A percentile compares a stretch with the other conserved stretches of the same genome.
Evolutionary conservation across 495 filamentous ascomycete genomes (phyloP).

Genomic region (Hamigera avellanea): DNA sequence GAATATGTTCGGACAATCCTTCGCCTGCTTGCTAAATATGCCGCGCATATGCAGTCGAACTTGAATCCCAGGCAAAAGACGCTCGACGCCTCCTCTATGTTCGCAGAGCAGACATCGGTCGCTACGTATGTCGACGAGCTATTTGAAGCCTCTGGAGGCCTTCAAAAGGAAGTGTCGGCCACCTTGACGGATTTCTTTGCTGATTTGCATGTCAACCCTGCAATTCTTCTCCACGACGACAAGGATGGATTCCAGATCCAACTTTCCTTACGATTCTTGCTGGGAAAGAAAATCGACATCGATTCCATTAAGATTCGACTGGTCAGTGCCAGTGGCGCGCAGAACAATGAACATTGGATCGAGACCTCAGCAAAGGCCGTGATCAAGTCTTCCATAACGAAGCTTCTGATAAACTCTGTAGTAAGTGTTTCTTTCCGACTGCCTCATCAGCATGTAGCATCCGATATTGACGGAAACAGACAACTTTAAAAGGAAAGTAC

Average conservation of each 20-base stretch:
- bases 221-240: conserved; percentile 55
- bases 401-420: conserved; percentile 26
- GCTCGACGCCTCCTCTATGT: conserved; percentile 18
- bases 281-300: conserved; percentile 59
- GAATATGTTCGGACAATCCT: conserved; percentile 71
- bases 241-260: conserved; percentile 70
- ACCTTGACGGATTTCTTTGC: conserved; percentile 65
- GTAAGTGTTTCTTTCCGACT: conserved; percentile 12
- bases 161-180: conserved; percentile 53
- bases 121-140: conserved; percentile 56
- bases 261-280: conserved; percentile 57
- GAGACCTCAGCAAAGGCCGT: conserved; percentile 20
- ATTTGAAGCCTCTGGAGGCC: conserved; percentile 44
- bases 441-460: neutral
- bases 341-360: conserved; percentile 32
- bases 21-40: conserved; percentile 63
- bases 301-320: conserved; percentile 57
- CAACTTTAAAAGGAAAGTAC: conserved; percentile 63
- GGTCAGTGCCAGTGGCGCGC: conserved; percentile 21
- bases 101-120: conserved; percentile 42
- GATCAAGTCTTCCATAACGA: conserved; percentile 28
- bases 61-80: conserved; percentile 24
- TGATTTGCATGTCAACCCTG: conserved; percentile 55
- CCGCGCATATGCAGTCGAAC: conserved; percentile 25
- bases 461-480: conserved; percentile 22